Conservation (phyloP, 2,329 filamentous ascomycete species). For the Myriosclerotinia curreyana region DNA sequence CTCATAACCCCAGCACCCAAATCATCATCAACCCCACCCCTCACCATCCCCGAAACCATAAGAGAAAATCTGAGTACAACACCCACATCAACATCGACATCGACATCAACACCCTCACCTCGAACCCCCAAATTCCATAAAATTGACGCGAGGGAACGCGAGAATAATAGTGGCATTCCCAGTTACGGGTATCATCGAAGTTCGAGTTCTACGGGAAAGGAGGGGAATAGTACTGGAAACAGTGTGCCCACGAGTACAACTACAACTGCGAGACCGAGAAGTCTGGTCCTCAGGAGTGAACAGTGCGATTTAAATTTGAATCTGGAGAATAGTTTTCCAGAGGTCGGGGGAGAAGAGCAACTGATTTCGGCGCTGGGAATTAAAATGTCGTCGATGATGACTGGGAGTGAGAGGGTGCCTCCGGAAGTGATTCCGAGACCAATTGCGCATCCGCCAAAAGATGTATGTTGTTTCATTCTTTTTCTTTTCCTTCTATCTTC, state of each 20-base stretch:
- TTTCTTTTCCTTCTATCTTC: background rate
- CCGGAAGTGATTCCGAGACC: conserved; percentile 18
- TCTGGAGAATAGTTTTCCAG: conserved; percentile 12
- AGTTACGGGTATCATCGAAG: background rate
- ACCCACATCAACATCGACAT: background rate
- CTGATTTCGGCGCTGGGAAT: background rate
- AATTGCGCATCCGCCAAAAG: conserved; percentile 18
- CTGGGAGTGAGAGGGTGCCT: conserved; percentile 8
- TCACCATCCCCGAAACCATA: conserved; percentile 7
- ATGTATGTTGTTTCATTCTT: conserved; percentile 6
- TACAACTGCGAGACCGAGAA: background rate
- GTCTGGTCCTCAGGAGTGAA: background rate
- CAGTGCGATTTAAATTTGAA: background rate
- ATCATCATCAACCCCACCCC: background rate
- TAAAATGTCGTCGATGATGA: background rate
- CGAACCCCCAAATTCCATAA: conserved; percentile 7
- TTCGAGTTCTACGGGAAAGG: too few relatives aligned
- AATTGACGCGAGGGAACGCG: conserved; percentile 3
- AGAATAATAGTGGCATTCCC: conserved; percentile 1
- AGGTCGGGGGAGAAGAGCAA: background rate
- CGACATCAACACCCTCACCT: background rate
- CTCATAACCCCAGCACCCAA: background rate
- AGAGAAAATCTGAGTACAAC: conserved; percentile 2
- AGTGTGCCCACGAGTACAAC: too few relatives aligned
- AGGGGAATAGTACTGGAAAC: too few relatives aligned